Percentiles rank a stretch among this genome's conserved stretches.
These are phyloP conservation scores for Helicocarpus griseus DNA, from an alignment of 2,329 filamentous ascomycete genomes.

Conservation along the genomic window DNA sequence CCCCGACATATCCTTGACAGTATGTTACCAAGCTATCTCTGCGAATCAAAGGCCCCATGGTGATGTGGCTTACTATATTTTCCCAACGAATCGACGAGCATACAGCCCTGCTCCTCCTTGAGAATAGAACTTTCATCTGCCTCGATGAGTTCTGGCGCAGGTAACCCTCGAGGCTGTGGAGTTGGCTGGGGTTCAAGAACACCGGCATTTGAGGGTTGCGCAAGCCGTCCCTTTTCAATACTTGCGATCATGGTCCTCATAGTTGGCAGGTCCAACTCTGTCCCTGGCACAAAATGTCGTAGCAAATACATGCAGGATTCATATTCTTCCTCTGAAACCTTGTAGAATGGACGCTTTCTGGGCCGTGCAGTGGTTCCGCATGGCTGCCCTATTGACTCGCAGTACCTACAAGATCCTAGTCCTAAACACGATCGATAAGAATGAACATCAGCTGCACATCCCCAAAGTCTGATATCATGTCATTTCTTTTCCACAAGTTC, in stretches of 20 bases:
- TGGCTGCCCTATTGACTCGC: background rate
- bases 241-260: background rate
- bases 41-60: no score
- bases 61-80: background rate
- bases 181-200: no score
- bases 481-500: background rate
- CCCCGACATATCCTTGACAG: background rate
- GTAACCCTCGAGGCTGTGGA: background rate
- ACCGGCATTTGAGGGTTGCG: background rate
- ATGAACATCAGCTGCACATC: background rate
- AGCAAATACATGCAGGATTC: background rate
- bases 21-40: background rate
- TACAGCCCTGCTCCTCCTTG: background rate
- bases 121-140: background rate
- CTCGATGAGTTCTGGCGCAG: background rate
- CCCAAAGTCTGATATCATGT: background rate
- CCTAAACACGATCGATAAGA: background rate
- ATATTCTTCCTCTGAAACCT: background rate
- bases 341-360: background rate
- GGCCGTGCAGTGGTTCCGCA: background rate
- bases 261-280: background rate
- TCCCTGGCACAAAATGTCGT: background rate
- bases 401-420: background rate
- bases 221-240: background rate
- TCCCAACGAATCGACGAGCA: background rate